These are phyloP conservation scores for Stachybotrys elegans DNA, from an alignment of 2,329 filamentous ascomycete species.

Conservation along the genomic window DNA sequence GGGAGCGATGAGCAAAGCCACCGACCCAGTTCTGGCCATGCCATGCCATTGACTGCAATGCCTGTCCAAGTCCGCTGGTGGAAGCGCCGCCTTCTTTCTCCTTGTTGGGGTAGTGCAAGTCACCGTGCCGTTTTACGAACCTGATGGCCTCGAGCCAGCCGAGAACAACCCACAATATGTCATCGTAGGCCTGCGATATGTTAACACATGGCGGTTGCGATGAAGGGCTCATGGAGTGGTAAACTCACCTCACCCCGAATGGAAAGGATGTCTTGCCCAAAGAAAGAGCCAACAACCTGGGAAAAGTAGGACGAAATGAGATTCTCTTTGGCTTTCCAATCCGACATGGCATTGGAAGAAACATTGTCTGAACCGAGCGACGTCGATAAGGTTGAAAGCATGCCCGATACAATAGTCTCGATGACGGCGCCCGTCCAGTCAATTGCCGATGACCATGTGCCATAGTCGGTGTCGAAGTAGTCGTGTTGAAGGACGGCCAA, in stretches of 20 bases:
- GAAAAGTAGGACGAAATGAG: slow-evolving; percentile 79
- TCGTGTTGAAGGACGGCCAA: slow-evolving; percentile 70
- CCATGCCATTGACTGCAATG: slow-evolving; percentile 51
- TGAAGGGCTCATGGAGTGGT: accelerated
- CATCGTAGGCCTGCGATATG: slow-evolving; percentile 69
- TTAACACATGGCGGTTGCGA: background rate
- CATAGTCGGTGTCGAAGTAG: slow-evolving; percentile 73
- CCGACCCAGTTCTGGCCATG: slow-evolving; percentile 71
- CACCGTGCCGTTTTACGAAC: slow-evolving; percentile 67
- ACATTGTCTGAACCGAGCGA: slow-evolving; percentile 39
- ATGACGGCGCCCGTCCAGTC: slow-evolving; percentile 92
- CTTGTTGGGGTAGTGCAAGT: slow-evolving; percentile 48
- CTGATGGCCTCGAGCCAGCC: slow-evolving; percentile 82
- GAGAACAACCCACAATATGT: slow-evolving; percentile 92
- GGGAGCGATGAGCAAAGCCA: slow-evolving; percentile 76
- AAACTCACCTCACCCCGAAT: slow-evolving; percentile 54
- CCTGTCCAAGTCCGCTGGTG: slow-evolving; percentile 16
- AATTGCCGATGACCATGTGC: slow-evolving; percentile 79
- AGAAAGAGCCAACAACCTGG: slow-evolving; percentile 74
- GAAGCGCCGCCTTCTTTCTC: slow-evolving; percentile 6
- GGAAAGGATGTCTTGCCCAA: slow-evolving; percentile 73
- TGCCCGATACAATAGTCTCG: slow-evolving; percentile 71
- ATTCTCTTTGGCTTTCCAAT: slow-evolving; percentile 60
- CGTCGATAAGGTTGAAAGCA: slow-evolving; percentile 64
- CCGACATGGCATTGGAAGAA: slow-evolving; percentile 25